Percentiles rank a stretch among this genome's conserved stretches.
Evolutionary conservation across 2,329 filamentous ascomycete genomes (phyloP).

Genomic region (Xylariaceae sp.): DNA sequence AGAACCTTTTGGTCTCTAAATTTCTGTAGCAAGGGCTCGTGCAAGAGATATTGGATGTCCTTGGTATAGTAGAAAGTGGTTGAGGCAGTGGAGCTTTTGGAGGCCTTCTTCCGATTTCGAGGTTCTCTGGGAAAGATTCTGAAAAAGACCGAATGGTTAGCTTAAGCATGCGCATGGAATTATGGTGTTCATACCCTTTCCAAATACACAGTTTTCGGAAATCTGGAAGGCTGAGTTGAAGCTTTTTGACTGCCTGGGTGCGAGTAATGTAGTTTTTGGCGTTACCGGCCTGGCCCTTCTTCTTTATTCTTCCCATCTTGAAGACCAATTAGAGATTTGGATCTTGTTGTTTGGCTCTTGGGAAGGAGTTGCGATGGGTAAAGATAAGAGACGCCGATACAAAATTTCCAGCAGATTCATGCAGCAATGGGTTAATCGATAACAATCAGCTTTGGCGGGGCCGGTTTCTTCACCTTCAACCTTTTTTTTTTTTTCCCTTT

Average conservation of each 20-base stretch:
- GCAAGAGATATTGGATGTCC: conserved; percentile 96
- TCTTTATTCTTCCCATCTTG: conserved; percentile 75
- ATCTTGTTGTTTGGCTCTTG: conserved; percentile 7
- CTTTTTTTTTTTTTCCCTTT: no score
- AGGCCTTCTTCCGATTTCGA: conserved; percentile 93
- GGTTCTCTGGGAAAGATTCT: conserved; percentile 93
- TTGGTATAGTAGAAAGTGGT: conserved; percentile 92
- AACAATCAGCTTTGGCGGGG: conserved; percentile 20
- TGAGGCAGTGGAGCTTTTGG: conserved; percentile 81
- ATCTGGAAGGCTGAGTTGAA: conserved; percentile 94
- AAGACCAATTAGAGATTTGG: conserved; percentile 11
- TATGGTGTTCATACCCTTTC: conserved; percentile 59
- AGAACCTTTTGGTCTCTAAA: conserved; percentile 97
- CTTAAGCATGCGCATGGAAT: no score
- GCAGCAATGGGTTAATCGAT: conserved; percentile 13
- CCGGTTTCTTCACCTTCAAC: conserved; percentile 25
- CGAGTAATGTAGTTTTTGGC: conserved; percentile 98
- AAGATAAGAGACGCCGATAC: conserved; percentile 6
- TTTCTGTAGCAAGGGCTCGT: conserved; percentile 89
- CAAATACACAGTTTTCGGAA: conserved; percentile 99
- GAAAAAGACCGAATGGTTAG: no score
- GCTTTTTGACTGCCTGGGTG: conserved; percentile 94
- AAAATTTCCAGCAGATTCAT: conserved; percentile 14
- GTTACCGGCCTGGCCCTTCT: conserved; percentile 86
- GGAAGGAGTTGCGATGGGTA: conserved; percentile 4